Conservation (phyloP, 768 basidiomycete genomes). For the Boletus subcaerulescens region DNA sequence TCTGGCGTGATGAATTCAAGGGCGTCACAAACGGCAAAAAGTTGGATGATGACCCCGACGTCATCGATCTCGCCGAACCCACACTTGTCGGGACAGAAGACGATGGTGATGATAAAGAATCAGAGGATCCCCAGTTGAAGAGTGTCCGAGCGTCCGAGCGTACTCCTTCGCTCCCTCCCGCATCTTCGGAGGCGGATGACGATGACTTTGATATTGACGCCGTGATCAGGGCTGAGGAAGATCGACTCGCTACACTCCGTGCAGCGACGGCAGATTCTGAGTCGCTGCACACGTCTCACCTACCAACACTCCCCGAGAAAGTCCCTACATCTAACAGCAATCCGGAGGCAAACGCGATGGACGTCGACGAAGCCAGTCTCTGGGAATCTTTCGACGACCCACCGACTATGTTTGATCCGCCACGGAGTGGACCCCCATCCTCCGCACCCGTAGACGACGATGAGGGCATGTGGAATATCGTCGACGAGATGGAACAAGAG, state of each 20-base stretch:
- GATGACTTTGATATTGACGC: slow-evolving; percentile 55
- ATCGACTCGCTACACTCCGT: slow-evolving; percentile 27
- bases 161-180: slow-evolving; percentile 39
- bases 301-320: slow-evolving; percentile 6
- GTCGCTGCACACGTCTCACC: neutral
- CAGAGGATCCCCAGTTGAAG: slow-evolving; percentile 7
- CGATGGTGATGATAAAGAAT: slow-evolving; percentile 12
- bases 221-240: slow-evolving; percentile 45
- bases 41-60: slow-evolving; percentile 16
- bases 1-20: slow-evolving; percentile 72
- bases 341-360: slow-evolving; percentile 14
- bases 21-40: slow-evolving; percentile 39
- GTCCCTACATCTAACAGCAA: slow-evolving; percentile 2
- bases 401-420: neutral
- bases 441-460: slow-evolving; percentile 38
- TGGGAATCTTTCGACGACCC: slow-evolving; percentile 30
- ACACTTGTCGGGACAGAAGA: slow-evolving; percentile 28
- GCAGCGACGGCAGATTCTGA: slow-evolving; percentile 7
- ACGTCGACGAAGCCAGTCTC: slow-evolving; percentile 40
- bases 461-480: slow-evolving; percentile 71
- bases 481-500: slow-evolving; percentile 51
- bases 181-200: slow-evolving; percentile 40
- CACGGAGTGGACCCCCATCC: neutral
- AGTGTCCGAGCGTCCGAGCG: slow-evolving; percentile 35
- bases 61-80: slow-evolving; percentile 31